phyloP scores from a whole-genome alignment of 345 rosid species.

The Salix viminalis region DNA sequence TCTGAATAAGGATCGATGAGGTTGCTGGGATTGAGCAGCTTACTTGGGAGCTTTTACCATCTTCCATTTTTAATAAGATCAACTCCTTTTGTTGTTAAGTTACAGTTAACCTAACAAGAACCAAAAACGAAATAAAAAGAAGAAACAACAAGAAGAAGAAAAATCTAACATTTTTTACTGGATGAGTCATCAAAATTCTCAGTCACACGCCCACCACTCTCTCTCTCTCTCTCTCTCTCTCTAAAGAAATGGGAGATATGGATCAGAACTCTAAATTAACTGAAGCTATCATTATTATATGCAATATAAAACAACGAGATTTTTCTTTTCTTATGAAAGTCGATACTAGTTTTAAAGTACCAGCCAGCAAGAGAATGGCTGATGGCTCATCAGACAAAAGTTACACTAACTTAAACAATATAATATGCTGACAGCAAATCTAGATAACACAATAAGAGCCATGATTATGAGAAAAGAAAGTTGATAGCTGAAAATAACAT shows the following conservation, averaged over 20 bases:
- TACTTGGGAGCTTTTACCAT: not conserved
- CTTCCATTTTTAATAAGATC: slow-evolving; percentile 2
- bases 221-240: not conserved
- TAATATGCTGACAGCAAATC: not conserved
- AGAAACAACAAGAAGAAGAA: not conserved
- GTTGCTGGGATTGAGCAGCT: no score
- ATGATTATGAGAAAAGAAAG: not conserved
- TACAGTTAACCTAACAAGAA: slow-evolving; percentile 43
- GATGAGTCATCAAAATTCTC: not conserved
- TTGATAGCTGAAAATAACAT: not conserved
- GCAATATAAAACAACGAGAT: no score
- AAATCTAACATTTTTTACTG: not conserved
- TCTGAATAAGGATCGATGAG: no score
- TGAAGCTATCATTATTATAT: not conserved
- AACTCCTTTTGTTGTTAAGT: slow-evolving; percentile 26
- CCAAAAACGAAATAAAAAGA: not conserved
- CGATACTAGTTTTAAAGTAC: no score
- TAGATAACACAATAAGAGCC: not conserved
- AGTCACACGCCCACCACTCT: not conserved
- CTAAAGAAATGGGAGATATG: not conserved
- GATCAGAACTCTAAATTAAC: not conserved
- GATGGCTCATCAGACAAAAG: not conserved
- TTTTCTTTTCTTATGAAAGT: no score
- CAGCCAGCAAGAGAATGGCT: no score
- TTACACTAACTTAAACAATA: not conserved